Conservation (phyloP, 352 stramenopile species). For the Globisporangium nodosum region DNA sequence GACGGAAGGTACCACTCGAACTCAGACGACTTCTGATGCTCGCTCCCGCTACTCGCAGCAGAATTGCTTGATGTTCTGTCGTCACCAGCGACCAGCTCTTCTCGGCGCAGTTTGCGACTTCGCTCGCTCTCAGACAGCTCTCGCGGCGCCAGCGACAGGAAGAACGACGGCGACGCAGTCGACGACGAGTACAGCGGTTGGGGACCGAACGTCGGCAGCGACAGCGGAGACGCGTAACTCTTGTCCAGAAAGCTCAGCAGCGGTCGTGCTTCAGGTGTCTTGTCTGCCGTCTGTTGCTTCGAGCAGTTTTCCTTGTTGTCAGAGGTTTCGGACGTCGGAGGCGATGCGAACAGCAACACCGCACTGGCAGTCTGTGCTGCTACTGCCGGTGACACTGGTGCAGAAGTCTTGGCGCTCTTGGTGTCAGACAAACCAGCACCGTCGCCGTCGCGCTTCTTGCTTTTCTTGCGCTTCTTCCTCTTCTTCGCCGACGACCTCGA, state of each 20-base stretch:
- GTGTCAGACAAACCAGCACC: too few species aligned
- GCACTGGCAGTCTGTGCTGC: not conserved
- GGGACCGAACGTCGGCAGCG: conserved; percentile 32
- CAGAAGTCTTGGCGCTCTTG: conserved; percentile 2
- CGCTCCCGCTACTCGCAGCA: conserved; percentile 5
- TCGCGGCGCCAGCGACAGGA: conserved; percentile 37
- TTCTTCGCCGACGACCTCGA: not conserved
- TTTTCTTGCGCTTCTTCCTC: conserved; percentile 17
- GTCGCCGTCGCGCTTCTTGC: conserved; percentile 15
- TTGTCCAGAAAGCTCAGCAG: conserved; percentile 35
- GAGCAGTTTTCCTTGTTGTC: conserved; percentile 6
- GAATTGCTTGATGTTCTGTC: conserved; percentile 15
- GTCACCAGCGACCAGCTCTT: conserved; percentile 16
- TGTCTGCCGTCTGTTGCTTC: conserved; percentile 15
- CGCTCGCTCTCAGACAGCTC: conserved; percentile 9
- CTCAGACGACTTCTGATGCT: conserved; percentile 21
- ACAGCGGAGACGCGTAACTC: conserved; percentile 22
- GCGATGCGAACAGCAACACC: not conserved
- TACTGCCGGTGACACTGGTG: not conserved
- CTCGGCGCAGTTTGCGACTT: not conserved
- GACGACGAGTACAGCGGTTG: conserved; percentile 39
- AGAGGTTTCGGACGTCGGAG: not conserved
- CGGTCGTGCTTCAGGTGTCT: conserved; percentile 18
- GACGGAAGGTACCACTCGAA: conserved; percentile 77
- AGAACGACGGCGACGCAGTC: conserved; percentile 29